phyloP scores from a whole-genome alignment of 805 yeast species.

The Cyberlindnera bimundalis region DNA sequence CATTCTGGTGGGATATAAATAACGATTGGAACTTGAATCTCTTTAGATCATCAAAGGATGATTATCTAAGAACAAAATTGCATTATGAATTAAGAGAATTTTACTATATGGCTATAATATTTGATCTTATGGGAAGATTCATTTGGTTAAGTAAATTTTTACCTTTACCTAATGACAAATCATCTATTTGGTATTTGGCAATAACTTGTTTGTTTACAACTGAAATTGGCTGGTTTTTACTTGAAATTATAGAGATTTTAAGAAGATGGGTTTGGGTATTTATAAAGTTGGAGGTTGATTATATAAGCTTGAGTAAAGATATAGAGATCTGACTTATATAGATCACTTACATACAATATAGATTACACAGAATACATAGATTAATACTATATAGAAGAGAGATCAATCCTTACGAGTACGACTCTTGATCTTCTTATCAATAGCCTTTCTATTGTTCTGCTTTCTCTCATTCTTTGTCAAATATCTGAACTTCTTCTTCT shows the following conservation, averaged over 20 bases:
- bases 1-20: slow-evolving; percentile 85
- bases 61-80: slow-evolving; percentile 6
- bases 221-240: slow-evolving; percentile 59
- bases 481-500: slow-evolving; percentile 79
- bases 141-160: slow-evolving; percentile 67
- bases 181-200: slow-evolving; percentile 6
- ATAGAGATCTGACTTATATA: slow-evolving; percentile 9
- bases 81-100: slow-evolving; percentile 22
- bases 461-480: slow-evolving; percentile 77
- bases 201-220: slow-evolving; percentile 20
- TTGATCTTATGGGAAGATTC: slow-evolving; percentile 68
- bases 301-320: slow-evolving; percentile 11
- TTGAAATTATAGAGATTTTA: slow-evolving; percentile 71
- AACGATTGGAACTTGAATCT: slow-evolving; percentile 76
- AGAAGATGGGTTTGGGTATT: slow-evolving; percentile 91
- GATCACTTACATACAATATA: neutral
- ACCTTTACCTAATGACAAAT: slow-evolving; percentile 3
- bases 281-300: slow-evolving; percentile 77
- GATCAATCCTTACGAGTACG: neutral
- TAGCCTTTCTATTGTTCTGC: slow-evolving; percentile 47
- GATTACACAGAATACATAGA: no score
- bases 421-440: slow-evolving; percentile 34
- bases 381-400: no score
- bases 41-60: slow-evolving; percentile 31
- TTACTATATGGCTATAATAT: slow-evolving; percentile 54